Percentiles rank a stretch among this genome's conserved stretches.
Conservation (phyloP, 768 basidiomycete genomes). For the Psilocybe azurescens region DNA sequence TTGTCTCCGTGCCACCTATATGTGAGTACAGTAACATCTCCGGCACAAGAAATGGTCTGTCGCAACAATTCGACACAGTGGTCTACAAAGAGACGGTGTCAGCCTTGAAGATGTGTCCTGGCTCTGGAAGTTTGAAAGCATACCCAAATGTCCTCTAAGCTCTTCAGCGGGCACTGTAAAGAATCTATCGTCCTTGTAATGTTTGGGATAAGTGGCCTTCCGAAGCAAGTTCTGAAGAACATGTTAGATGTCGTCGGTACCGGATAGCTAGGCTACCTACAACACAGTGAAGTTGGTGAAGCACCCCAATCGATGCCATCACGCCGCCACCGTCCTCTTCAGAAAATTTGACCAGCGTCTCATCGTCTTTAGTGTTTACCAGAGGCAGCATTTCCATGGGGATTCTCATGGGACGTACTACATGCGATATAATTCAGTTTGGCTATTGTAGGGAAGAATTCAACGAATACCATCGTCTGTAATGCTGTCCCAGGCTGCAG, state of each 20-base stretch:
- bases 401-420: background rate
- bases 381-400: background rate
- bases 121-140: too few species aligned
- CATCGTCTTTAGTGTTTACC: background rate
- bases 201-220: background rate
- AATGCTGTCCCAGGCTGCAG: background rate
- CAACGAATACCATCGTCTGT: background rate
- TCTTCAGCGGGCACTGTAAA: background rate
- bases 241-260: background rate
- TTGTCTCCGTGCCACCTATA: background rate
- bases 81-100: background rate
- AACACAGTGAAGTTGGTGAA: constrained; percentile 8
- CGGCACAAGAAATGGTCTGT: background rate
- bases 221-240: background rate
- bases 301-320: constrained; percentile 3
- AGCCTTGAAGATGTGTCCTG: too few species aligned
- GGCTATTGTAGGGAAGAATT: background rate
- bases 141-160: background rate
- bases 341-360: background rate
- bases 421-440: background rate
- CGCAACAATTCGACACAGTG: constrained; percentile 6
- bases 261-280: background rate
- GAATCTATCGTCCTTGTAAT: background rate
- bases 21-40: background rate
- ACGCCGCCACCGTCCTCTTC: constrained; percentile 4